Evolutionary conservation across 2,329 filamentous ascomycete genomes (phyloP), one percentile per base, ranked within the genome.

Genomic region (Ophiocordyceps camponoti-floridani): DNA sequence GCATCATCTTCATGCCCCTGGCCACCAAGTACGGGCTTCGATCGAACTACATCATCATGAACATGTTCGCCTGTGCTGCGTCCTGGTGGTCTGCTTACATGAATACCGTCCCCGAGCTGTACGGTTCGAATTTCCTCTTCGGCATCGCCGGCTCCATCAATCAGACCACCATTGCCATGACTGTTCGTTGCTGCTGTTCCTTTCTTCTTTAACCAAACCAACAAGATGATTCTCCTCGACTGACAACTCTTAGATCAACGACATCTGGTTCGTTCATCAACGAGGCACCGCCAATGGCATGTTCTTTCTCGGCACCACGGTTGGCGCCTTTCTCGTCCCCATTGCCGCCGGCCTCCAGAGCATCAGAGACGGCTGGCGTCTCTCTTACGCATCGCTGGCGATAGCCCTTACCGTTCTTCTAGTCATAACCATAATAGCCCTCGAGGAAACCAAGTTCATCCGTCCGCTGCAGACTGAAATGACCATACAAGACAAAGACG

Each of bases 61-160:
- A 58, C 1, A 50, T 56, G 0, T 49, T 64, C 1, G 61, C 66
- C 42, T 56, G 65, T 35, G 62, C 47, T 0, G 64, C 47, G 0
- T 45, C 47, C 10, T 49, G 53, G 19, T 72, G 68, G 68, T 56
- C 56, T 4, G 69, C 69, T 0, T 58, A 56, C 16, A 62, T 65
- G 37, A 48, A 62, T 27, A 68, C 55, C 0, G 55, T 56, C 1
- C 61, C 51, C 0, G 69, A 74, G 35, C 53, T 68, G 42, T 63
- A 67, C 52, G 52, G 60, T 1, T 58, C 61, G 33, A 69, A 70
- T 28, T 23, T 58, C 12, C 41, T 61, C 0, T 53, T 56, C 11
- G 59, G 63, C 0, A 44, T 64, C 13, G 56, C 57, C 3, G 63
- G 61, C 10, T 60, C 63, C 5, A 57, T 62, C 5, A 61, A 62